Conservation (phyloP, 192 early-diverging fungal genomes). For the Backusella mclennaniae region DNA sequence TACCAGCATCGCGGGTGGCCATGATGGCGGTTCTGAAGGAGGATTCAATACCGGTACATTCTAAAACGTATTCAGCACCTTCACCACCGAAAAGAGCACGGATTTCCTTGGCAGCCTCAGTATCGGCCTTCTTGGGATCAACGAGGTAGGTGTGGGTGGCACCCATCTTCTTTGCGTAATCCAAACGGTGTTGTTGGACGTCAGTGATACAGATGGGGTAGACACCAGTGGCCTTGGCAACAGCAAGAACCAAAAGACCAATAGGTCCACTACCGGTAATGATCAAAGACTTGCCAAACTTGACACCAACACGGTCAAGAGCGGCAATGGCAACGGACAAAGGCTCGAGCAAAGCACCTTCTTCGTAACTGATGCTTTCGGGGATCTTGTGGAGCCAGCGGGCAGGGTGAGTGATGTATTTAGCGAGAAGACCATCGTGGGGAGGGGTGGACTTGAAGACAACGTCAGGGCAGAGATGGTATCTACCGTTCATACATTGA, state of each 20-base stretch:
- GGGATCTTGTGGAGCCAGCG: conserved; percentile 32
- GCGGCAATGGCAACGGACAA: conserved; percentile 36
- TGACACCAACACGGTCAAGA: conserved; percentile 26
- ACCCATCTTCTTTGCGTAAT: conserved; percentile 34
- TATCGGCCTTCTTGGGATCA: conserved; percentile 17
- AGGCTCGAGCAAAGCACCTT: conserved; percentile 38
- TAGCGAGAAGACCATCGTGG: conserved; percentile 26
- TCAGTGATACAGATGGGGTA: conserved; percentile 30
- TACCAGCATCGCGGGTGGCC: conserved; percentile 31
- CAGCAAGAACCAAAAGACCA: conserved; percentile 30
- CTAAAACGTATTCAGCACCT: conserved; percentile 30
- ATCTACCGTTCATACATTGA: conserved; percentile 32
- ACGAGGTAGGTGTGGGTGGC: conserved; percentile 12
- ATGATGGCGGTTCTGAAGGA: conserved; percentile 34
- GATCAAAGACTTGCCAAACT: conserved; percentile 28
- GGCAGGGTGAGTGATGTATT: conserved; percentile 32
- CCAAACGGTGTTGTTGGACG: conserved; percentile 23
- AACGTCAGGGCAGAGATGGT: conserved; percentile 38
- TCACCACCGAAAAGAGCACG: conserved; percentile 19
- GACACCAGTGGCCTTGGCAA: conserved; percentile 34
- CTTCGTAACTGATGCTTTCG: conserved; percentile 25
- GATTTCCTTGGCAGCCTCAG: conserved; percentile 21
- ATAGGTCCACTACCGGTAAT: conserved; percentile 40
- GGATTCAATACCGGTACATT: conserved; percentile 35
- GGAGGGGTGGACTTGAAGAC: conserved; percentile 40